Base-by-base conservation (phyloP, 169 alveolate species). In the Plasmodium malariae region DNA sequence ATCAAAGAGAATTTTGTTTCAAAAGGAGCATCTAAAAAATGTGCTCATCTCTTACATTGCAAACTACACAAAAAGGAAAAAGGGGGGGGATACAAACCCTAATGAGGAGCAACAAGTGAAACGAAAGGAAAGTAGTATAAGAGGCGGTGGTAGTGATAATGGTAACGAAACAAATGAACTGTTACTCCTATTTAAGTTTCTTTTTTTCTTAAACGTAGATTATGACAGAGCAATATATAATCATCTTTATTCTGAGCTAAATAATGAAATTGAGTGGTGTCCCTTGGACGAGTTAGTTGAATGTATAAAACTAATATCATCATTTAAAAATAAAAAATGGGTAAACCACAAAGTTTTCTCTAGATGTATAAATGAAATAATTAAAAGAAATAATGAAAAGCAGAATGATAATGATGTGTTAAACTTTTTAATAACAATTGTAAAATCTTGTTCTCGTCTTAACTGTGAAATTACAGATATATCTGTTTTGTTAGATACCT, bases 301-400 rank as follows among this genome's bases (percentile, higher is more conserved):
- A 80, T 28, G 51, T 51, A 40, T 80, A 12, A 63, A 80, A 26
- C 48, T 80, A 21, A 28, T 80, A 36, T 80, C 90, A 28, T 65
- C 60, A 26, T 65, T 80, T 65, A 80, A 80, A 69, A 57, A 80
- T 67, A 80, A 80, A 80, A 80, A 80, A 19, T 80, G 90, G 90
- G 40, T 37, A 0, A 80, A 80, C 36, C 55, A 45, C 9, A 80
- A 80, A 57, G 34, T 80, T 1, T 80, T 80, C 67, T 65, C 78
- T 17, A 45, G 83, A 28, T 80, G 67, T 30, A 65, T 80, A 30
- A 54, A 80, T 17, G 83, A 80, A 43, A 34, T 80, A 30, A 57
- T 80, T 19, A 65, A 65, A 11, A 80, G 70, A 17, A 49, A 32
- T 43, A n/a, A 48, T 1, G 62, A 63, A 6, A 43, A 6, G 28